A percentile compares a stretch with the other conserved stretches of the same genome.
These are phyloP conservation scores for Acorus calamus DNA, from an alignment of 106 monocot species.

Conservation along the genomic window DNA sequence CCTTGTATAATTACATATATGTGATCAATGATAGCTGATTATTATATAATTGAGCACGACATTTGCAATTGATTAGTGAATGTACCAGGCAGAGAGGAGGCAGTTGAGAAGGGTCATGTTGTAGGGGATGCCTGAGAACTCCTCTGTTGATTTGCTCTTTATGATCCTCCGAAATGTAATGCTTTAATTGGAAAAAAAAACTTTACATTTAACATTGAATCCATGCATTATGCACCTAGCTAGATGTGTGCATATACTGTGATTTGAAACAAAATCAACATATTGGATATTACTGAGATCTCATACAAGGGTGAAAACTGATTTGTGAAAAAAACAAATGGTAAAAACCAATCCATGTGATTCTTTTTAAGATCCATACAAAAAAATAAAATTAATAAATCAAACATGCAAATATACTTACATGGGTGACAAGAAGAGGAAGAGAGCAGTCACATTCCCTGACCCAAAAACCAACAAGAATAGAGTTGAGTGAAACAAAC, in stretches of 20 bases:
- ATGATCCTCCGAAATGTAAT: slow-evolving; percentile 72
- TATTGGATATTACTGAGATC: neutral
- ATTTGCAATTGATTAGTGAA: too few relatives aligned
- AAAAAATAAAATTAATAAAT: too few relatives aligned
- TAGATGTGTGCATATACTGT: neutral
- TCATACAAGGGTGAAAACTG: neutral
- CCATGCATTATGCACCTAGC: neutral
- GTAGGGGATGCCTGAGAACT: slow-evolving; percentile 91
- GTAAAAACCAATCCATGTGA: too few relatives aligned
- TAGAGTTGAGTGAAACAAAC: neutral
- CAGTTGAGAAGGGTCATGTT: slow-evolving; percentile 96
- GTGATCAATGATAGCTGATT: too few relatives aligned
- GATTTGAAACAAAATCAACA: neutral
- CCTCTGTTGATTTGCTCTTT: slow-evolving; percentile 55
- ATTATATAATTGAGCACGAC: too few relatives aligned
- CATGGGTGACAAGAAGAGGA: slow-evolving; percentile 71
- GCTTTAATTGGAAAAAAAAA: slow-evolving; percentile 11
- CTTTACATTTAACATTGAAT: neutral
- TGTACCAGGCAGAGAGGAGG: slow-evolving; percentile 81
- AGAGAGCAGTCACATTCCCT: slow-evolving; percentile 83
- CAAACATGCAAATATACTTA: slow-evolving; percentile 13
- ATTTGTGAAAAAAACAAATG: neutral
- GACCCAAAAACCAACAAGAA: slow-evolving; percentile 1
- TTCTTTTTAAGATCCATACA: too few relatives aligned
- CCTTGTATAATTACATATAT: slow-evolving; percentile 11